A percentile compares a stretch with the other conserved stretches of the same genome.
phyloP scores from a whole-genome alignment of 306 rosid species.

The Myrica gale region DNA sequence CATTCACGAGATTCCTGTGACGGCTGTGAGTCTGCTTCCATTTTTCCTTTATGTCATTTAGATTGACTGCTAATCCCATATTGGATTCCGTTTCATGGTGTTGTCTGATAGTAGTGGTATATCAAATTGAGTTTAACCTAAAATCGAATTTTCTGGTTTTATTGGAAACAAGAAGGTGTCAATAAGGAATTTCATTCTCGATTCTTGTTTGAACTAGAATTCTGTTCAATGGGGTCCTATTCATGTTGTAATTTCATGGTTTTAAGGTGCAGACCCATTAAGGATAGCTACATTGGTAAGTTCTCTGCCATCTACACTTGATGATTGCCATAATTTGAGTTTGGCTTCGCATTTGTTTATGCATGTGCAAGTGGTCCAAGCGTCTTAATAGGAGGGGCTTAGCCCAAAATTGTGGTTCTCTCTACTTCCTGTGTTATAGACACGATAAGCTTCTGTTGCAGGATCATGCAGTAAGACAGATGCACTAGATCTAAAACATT shows the following conservation, averaged over 20 bases:
- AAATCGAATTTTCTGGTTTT: background rate
- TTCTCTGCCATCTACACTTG: background rate
- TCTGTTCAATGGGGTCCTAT: conserved; percentile 8
- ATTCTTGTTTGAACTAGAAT: conserved; percentile 17
- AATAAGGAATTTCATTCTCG: background rate
- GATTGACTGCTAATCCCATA: conserved; percentile 1
- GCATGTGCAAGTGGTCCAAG: conserved; percentile 18
- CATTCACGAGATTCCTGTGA: conserved; percentile 69
- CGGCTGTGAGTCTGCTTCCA: conserved; percentile 51
- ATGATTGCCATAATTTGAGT: background rate
- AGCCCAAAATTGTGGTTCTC: background rate
- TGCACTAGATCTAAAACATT: background rate
- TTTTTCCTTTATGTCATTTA: background rate
- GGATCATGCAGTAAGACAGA: background rate
- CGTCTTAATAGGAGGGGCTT: background rate
- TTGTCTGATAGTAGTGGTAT: background rate
- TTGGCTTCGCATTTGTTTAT: background rate
- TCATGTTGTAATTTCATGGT: conserved; percentile 12
- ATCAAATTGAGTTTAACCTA: background rate
- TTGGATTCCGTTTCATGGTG: conserved; percentile 10
- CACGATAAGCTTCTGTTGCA: background rate
- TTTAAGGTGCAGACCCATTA: conserved; percentile 1
- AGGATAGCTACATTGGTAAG: conserved; percentile 1
- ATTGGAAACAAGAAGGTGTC: too few species aligned
- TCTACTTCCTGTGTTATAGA: conserved; percentile 7